These are phyloP conservation scores for Mucuna pruriens DNA, from an alignment of 306 rosid genomes.

Conservation along the genomic window DNA sequence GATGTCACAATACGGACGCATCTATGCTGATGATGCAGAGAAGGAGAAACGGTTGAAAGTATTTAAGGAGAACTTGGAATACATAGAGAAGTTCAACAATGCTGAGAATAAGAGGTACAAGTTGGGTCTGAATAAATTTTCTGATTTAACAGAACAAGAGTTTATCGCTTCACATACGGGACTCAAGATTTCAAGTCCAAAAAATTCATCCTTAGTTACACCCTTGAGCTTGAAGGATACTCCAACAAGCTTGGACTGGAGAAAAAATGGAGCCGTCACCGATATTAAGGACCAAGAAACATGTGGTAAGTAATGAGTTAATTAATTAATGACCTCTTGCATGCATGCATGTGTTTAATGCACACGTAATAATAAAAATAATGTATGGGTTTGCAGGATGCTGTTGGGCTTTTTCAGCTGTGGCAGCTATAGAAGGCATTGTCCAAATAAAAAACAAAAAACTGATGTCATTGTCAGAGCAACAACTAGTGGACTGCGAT, in stretches of 20 bases:
- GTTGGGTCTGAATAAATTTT: conserved; percentile 42
- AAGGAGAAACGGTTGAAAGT: conserved; percentile 40
- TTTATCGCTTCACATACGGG: conserved; percentile 46
- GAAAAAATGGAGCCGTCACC: conserved; percentile 46
- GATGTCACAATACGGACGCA: conserved; percentile 29
- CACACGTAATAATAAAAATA: no score
- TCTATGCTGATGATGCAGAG: conserved; percentile 30
- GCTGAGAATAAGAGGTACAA: conserved; percentile 44
- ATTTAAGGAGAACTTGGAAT: conserved; percentile 40
- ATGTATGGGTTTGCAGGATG: conserved; percentile 38
- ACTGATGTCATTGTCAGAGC: conserved; percentile 40
- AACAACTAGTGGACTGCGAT: conserved; percentile 46
- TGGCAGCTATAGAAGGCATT: conserved; percentile 50
- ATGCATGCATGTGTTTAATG: no score
- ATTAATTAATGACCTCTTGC: neutral
- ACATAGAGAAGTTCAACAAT: conserved; percentile 45
- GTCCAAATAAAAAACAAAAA: conserved; percentile 16
- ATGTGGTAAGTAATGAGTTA: conserved; percentile 46
- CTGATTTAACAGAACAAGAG: conserved; percentile 53
- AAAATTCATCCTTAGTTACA: neutral
- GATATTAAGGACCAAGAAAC: conserved; percentile 39
- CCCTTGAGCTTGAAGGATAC: neutral
- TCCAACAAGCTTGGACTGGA: conserved; percentile 47
- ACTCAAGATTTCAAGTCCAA: neutral
- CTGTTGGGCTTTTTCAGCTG: conserved; percentile 50